Evolutionary conservation across 148 eudicot genomes (phyloP), one percentile per base, ranked within the genome.

Genomic region (Silene uniflora): DNA sequence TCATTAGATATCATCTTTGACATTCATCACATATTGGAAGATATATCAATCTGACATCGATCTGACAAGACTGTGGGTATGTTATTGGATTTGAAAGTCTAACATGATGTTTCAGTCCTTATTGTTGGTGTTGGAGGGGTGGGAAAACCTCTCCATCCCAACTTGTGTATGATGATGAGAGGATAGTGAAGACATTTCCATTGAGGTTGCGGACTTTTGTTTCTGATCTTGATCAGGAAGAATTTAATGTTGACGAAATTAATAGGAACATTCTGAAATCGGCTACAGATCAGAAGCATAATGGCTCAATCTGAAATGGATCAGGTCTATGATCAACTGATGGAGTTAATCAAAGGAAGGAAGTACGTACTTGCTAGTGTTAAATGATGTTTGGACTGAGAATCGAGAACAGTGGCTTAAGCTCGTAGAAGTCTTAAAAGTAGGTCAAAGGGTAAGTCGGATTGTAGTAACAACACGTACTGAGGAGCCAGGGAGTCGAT

Each of bases 301-400:
- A n/a, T n/a, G n/a, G n/a, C n/a, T n/a, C n/a, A n/a, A n/a, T n/a
- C n/a, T n/a, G n/a, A n/a, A n/a, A n/a, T n/a, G n/a, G n/a, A n/a
- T n/a, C n/a, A n/a, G n/a, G n/a, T n/a, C n/a, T n/a, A n/a, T n/a
- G n/a, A n/a, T n/a, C n/a, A n/a, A n/a, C n/a, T n/a, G n/a, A n/a
- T n/a, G n/a, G n/a, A n/a, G n/a, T n/a, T 69, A 9, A 49, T 82
- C 11, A 61, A 66, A 16, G 75, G 79, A 9, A 71, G 73, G 75
- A 82, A 24, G n/a, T n/a, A n/a, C n/a, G 55, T 82, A 68, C 67
- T 78, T 85, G 27, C 81, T 85, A 9, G 81, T 85, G n/a, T 75
- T 85, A 12, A 81, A 82, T 56, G 85, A 82, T 74, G 75, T 85
- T 3, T 68, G 79, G 83, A n/a, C n/a, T n/a, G n/a, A n/a, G n/a